Base-by-base conservation (phyloP, 129 eudicot genomes). In the Escallonia herrerae region DNA sequence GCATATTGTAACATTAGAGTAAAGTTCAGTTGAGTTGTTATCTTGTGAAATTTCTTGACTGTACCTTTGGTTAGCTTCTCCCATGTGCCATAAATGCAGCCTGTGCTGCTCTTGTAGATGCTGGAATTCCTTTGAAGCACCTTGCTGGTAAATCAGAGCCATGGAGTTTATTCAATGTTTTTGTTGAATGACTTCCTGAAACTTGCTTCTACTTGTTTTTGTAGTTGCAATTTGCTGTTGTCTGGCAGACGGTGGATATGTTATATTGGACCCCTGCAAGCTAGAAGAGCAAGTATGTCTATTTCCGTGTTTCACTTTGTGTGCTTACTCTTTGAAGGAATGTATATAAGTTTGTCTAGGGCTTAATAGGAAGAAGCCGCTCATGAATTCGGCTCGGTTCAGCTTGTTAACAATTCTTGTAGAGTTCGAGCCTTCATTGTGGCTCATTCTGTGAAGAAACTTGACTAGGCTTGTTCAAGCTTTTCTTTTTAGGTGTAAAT, bases 41-140 rank as follows among this genome's bases (percentile, higher is more conserved):
- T 56, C 40, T 60, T 67, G 37, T 72, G 15, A 60, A 39, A 50
- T 52, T 85, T 79, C 85, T 81, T 90, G 80, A 86, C 89, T 5
- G 12, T 48, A 73, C 10, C 69, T 68, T 45, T 64, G 15, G 39
- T 58, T 76, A 90, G 97, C 97, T 90, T 68, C 87, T 90, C 48
- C 89, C 97, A 1, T 90, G 93, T 74, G 95, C 97, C n/a, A 80
- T 90, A 64, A 88, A 90, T 68, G 97, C 97, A 60, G 83, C 91
- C 6, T 84, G 95, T 80, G 89, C 87, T 48, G 95, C 97, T 38
- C 94, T 91, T 80, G 86, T 91, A 12, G 97, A 91, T 80, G 93
- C 97, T 46, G 93, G 95, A 13, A 80, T 85, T 60, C 94, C 95
- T 44, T 68, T 91, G 83, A 91, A 91, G 72, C 86, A 86, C 76